Evolutionary conservation across 352 stramenopile species (phyloP), one percentile per base, ranked within the genome.

Genomic region (Phytophthora syringae): DNA sequence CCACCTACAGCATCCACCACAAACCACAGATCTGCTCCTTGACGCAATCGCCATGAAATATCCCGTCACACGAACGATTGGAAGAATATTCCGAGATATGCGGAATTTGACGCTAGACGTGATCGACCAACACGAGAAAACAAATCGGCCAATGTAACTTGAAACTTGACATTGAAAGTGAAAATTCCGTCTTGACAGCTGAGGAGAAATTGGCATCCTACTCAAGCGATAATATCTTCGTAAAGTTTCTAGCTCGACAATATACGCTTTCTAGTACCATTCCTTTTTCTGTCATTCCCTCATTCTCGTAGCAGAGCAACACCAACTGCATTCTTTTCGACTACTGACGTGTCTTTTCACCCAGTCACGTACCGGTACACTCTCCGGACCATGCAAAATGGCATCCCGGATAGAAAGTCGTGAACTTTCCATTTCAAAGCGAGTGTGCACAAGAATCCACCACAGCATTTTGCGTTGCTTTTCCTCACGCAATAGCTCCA

Each of bases 31-130:
- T n/a, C n/a, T n/a, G n/a, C n/a, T n/a, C n/a, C n/a, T n/a, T n/a
- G n/a, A n/a, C n/a, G 68, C 58, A 20, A 78, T 84, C 30, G 42
- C 58, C 7, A 82, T 90, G 68, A 69, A 77, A 13, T 90, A 85
- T 32, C 72, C 79, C 0, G 60, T 90, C 51, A n/a, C 60, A 78
- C 0, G 52, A 65, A 18, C 64, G 74, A 24, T 55, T 90, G n/a
- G 16, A 79, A n/a, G 81, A 77, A 27, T 90, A 90, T 56, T 90
- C 22, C 51, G 68, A 11, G 81, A 88, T 49, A 86, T 88, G 81
- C 64, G 67, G 54, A 49, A 86, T 53, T 61, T 93, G 22, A 58
- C 66, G 34, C 44, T 92, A 18, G 84, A 93, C 24, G 80, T 93
- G 56, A 79, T 90, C 25, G 82, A 93, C 51, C 77, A 28, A 27